Percentiles rank a stretch among this genome's conserved stretches.
phyloP scores from a whole-genome alignment of 1,139 yeast genomes.

The Protomyces inouyei region DNA sequence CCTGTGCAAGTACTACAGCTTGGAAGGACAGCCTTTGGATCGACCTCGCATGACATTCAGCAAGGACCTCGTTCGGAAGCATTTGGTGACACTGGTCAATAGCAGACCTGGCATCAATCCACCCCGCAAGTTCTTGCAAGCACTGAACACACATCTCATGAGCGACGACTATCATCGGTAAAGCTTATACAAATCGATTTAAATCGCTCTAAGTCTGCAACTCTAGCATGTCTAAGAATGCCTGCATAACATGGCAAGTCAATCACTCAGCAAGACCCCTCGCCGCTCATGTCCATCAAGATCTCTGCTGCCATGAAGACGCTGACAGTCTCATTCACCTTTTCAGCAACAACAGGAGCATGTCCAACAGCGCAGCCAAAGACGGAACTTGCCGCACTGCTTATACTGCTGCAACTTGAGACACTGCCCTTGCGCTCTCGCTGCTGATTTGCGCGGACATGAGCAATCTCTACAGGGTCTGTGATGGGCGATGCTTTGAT shows the following conservation, averaged over 20 bases:
- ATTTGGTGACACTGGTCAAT: conserved; percentile 49
- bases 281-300: not conserved
- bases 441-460: not conserved
- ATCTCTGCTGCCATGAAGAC: not conserved
- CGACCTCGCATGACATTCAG: conserved; percentile 33
- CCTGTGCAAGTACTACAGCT: conserved; percentile 47
- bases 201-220: too few relatives aligned
- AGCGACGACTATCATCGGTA: conserved; percentile 36
- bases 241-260: not conserved
- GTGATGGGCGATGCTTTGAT: conserved; percentile 15
- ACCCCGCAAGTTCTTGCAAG: conserved; percentile 68
- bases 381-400: not conserved
- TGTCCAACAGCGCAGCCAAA: not conserved
- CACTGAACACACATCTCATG: conserved; percentile 46
- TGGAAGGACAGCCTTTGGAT: conserved; percentile 41
- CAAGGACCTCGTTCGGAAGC: conserved; percentile 51
- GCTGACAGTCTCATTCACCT: not conserved
- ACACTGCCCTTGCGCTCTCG: not conserved
- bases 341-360: not conserved
- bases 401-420: not conserved
- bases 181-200: not conserved
- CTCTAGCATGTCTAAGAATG: not conserved
- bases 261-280: not conserved
- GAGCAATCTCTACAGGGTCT: not conserved
- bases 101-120: conserved; percentile 57